Base-by-base conservation (phyloP, 2,329 filamentous ascomycete species). In the Fonsecaea nubica region DNA sequence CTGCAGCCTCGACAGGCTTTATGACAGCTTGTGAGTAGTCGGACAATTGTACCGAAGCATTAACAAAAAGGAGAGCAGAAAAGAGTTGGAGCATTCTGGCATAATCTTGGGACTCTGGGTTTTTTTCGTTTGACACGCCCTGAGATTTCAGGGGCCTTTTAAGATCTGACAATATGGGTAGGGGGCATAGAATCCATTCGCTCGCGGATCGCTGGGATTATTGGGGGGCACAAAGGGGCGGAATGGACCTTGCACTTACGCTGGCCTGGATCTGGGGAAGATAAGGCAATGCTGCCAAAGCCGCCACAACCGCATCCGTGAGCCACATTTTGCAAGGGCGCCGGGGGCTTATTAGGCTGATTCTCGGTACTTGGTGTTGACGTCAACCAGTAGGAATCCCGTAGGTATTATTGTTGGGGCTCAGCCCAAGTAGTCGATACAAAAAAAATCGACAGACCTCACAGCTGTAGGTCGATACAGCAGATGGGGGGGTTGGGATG, bases 1-100 rank as follows among this genome's bases (percentile, higher is more conserved):
- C 69, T 15, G 63, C 36, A 53, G 67, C 64, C 36, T 71, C 66
- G 53, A 71, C 68, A 32, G 68, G 68, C 68, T 70, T 59, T 30
- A 66, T 59, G 33, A 68, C 52, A 30, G 57, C 58, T 65, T 68
- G 68, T 70, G 61, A 70, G 68, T 68, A 68, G n/a, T 62, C 35
- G 15, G 59, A 62, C 36, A 64, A n/a, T 48, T 53, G 55, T 21
- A 66, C 18, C 18, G 68, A 65, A 36, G 65, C 48, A 58, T 70
- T 70, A 53, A 70, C 58, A 40, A 68, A 38, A 62, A 58, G 58
- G 13, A 70, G 61, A 38, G 56, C 57, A 55, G 68, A 65, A 42
- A 56, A 25, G 25, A 68, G 53, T 40, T 48, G 45, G 45, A 67
- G 65, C 59, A 65, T 62, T 30, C 57, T 66, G n/a, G 48, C 55